phyloP scores from a whole-genome alignment of 192 early-diverging fungal genomes.

The Chytriomyces sp. region DNA sequence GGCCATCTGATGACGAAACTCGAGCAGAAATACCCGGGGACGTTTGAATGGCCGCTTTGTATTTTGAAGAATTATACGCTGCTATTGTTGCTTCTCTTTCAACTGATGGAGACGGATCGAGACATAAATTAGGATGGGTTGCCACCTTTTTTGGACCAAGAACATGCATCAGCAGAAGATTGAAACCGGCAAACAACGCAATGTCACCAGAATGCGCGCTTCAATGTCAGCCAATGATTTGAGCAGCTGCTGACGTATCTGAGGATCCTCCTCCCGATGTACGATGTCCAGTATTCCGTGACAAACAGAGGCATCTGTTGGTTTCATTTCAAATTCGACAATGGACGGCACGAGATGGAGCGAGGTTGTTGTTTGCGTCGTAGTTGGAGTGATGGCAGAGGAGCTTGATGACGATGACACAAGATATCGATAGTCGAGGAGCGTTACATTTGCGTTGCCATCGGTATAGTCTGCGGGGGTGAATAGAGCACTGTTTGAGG shows the following conservation, averaged over 20 bases:
- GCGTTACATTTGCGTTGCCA: neutral
- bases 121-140: conserved; percentile 9
- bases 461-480: conserved; percentile 7
- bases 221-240: conserved; percentile 15
- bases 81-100: conserved; percentile 3
- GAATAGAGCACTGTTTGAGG: conserved; percentile 14
- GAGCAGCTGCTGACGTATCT: neutral
- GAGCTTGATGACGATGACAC: neutral
- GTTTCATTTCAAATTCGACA: conserved; percentile 19
- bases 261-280: neutral
- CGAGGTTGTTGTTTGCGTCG: neutral
- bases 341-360: conserved; percentile 2
- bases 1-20: no score
- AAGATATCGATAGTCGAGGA: conserved; percentile 14
- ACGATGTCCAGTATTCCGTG: neutral
- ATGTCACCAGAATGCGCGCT: conserved; percentile 23
- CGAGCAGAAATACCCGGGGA: neutral
- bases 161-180: neutral
- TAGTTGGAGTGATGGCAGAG: neutral
- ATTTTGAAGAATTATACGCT: conserved; percentile 17
- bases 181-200: no score
- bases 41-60: neutral
- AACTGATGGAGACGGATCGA: conserved; percentile 23
- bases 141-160: conserved; percentile 5
- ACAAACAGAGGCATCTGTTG: conserved; percentile 9